Evolutionary conservation across 306 rosid genomes (phyloP).

Genomic region (Calophaca sinica): DNA sequence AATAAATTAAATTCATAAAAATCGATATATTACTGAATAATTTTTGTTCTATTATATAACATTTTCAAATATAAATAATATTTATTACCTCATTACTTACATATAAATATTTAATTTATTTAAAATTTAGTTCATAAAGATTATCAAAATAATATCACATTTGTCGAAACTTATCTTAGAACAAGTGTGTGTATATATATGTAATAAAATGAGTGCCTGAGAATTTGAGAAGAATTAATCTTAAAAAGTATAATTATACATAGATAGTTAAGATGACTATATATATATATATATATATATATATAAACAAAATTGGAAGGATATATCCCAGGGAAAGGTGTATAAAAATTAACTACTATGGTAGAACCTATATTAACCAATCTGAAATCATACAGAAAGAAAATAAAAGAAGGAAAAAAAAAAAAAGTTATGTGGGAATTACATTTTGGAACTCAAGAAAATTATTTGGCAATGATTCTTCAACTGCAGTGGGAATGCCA

Average conservation of each 20-base stretch:
- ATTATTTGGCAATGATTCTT: conserved; percentile 44
- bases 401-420: not conserved
- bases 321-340: not conserved
- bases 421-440: conserved; percentile 44
- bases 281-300: no score
- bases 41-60: no score
- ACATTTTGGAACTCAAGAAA: conserved; percentile 46
- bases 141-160: no score
- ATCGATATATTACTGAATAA: not conserved
- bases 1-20: no score
- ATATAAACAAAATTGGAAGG: not conserved
- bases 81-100: no score
- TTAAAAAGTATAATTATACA: not conserved
- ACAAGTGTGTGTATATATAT: no score
- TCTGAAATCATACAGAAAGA: not conserved
- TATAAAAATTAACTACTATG: not conserved
- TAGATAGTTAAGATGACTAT: not conserved
- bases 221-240: not conserved
- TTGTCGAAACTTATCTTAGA: no score
- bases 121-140: no score
- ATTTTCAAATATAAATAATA: no score
- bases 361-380: conserved; percentile 56
- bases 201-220: not conserved
- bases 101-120: no score
- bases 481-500: conserved; percentile 73